Base-by-base conservation (phyloP, 169 alveolate species). In the Ichthyophthirius multifiliis region DNA sequence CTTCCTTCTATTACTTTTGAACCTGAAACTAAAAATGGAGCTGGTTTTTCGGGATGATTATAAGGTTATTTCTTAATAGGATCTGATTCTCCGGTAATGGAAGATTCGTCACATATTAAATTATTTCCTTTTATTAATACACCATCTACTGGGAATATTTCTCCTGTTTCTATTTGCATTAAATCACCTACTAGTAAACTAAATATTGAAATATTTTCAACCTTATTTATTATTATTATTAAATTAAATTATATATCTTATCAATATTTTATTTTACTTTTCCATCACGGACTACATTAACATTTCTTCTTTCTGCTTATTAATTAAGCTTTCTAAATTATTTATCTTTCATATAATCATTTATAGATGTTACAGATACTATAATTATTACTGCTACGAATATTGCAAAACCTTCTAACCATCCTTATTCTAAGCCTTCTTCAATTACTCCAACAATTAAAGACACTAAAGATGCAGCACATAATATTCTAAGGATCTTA, bases 321-420 rank as follows among this genome's bases (percentile, higher is more conserved):
- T 84, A 94, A 73, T 95, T 83, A 35, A 95, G 91, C 86, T 94
- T 89, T 27, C 89, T 77, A 80, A 97, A 97, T 86, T 95, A 92
- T 48, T 86, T 84, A 74, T 97, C 98, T 89, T 97, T 97, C 80
- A 87, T 37, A 81, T 92, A 94, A 82, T 95, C 95, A 47, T 94
- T 94, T 27, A 86, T 87, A 13, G 98, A 94, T 27, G 97, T 90
- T 65, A 95, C 97, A 44, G 90, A 71, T 30, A 94, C 95, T 32
- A 97, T 98, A 43, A 95, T 94, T 64, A 95, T 43, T 35, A 97
- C 98, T 16, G 98, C 98, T 10, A 97, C 83, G 65, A 95, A 82
- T 27, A 97, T 97, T 18, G 98, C 97, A 46, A 93, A 74, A 39
- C 99, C 99, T 79, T 97, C 99, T 43, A 96, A 86, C 98, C 98